phyloP scores from a whole-genome alignment of 2,329 filamentous ascomycete species.

The Penicillium sp. region DNA sequence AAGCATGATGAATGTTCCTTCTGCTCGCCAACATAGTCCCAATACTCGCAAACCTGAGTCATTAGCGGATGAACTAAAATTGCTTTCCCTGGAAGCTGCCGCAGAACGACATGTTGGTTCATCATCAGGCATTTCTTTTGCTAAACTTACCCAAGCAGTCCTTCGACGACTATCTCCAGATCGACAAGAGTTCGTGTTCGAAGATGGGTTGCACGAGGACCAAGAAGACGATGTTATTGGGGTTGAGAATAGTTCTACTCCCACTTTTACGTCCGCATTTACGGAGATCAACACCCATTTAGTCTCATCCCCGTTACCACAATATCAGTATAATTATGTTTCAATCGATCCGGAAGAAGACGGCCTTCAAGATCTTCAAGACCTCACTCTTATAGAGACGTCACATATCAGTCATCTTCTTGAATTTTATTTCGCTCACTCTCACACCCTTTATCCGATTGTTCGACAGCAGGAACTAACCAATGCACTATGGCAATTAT shows the following conservation, averaged over 20 bases:
- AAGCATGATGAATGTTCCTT: neutral
- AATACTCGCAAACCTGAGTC: neutral
- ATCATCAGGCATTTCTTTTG: conserved; percentile 44
- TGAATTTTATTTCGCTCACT: conserved; percentile 47
- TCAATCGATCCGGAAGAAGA: neutral
- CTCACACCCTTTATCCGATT: conserved; percentile 47
- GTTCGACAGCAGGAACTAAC: conserved; percentile 34
- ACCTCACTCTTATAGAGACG: conserved; percentile 12
- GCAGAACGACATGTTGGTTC: conserved; percentile 45
- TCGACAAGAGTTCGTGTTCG: conserved; percentile 42
- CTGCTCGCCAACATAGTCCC: neutral
- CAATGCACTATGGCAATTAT: conserved; percentile 27
- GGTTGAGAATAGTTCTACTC: conserved; percentile 12
- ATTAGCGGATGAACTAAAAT: conserved; percentile 27
- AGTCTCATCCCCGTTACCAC: conserved; percentile 2
- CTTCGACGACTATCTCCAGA: conserved; percentile 42
- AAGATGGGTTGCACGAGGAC: conserved; percentile 14
- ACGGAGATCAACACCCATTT: conserved; percentile 1
- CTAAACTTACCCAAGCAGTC: conserved; percentile 41
- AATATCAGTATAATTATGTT: neutral
- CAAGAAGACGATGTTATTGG: conserved; percentile 16
- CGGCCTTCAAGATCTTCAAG: neutral
- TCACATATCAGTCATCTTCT: conserved; percentile 30
- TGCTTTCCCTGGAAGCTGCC: conserved; percentile 41
- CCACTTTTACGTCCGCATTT: conserved; percentile 4